Evolutionary conservation across 768 basidiomycete species (phyloP).

Genomic region (Dentipellis fragilis): DNA sequence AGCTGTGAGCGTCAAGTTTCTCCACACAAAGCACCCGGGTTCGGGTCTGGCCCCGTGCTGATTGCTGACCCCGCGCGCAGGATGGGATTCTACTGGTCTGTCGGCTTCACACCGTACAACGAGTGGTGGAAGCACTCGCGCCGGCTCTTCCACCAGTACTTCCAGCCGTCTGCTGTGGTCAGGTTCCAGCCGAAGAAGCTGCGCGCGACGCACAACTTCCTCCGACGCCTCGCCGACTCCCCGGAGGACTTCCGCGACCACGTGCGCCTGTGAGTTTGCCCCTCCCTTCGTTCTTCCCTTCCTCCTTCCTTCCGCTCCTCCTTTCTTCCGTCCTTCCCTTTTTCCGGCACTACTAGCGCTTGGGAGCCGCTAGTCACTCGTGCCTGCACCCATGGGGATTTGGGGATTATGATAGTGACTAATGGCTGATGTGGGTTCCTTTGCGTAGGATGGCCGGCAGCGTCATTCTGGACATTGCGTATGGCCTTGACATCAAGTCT

Average conservation of each 20-base stretch:
- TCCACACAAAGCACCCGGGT: neutral
- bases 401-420: neutral
- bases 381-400: no score
- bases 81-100: conserved; percentile 13
- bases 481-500: conserved; percentile 11
- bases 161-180: conserved; percentile 13
- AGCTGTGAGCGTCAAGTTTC: conserved; percentile 4
- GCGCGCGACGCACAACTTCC: conserved; percentile 21
- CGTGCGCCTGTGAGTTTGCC: conserved; percentile 19
- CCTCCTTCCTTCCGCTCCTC: neutral
- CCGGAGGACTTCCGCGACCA: conserved; percentile 25
- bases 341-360: neutral
- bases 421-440: neutral
- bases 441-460: conserved; percentile 9
- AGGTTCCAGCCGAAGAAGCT: conserved; percentile 22
- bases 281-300: neutral
- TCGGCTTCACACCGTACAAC: conserved; percentile 21
- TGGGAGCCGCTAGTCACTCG: no score
- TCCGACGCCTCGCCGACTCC: conserved; percentile 23
- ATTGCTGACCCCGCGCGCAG: neutral
- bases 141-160: conserved; percentile 20
- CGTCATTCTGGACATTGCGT: conserved; percentile 11
- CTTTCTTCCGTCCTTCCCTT: neutral
- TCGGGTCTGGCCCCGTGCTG: neutral
- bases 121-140: conserved; percentile 24